Conservation (phyloP, 257 asterid species). For the Solanum raphanifolium region DNA sequence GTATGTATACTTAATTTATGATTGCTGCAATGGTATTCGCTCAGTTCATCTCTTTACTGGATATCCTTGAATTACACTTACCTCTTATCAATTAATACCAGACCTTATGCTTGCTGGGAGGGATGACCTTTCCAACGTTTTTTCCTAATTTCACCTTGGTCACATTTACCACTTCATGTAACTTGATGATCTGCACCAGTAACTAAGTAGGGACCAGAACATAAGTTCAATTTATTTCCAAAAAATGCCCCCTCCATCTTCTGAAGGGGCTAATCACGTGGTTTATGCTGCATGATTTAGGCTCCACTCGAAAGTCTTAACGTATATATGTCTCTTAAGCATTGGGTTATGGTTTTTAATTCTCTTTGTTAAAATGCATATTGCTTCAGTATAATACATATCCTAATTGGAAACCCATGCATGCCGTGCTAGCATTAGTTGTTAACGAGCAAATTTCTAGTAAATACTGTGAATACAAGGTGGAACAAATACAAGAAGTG, state of each 20-base stretch:
- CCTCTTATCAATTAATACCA: background rate
- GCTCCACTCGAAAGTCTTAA: background rate
- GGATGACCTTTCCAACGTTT: background rate
- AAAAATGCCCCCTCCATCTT: background rate
- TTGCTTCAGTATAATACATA: background rate
- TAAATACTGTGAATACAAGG: background rate
- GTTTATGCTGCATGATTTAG: background rate
- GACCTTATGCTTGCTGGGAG: background rate
- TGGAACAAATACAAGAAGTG: background rate
- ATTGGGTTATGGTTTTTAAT: background rate
- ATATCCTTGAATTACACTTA: background rate
- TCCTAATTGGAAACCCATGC: background rate
- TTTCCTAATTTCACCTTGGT: background rate
- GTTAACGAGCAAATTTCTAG: background rate
- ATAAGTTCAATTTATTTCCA: background rate
- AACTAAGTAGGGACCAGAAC: background rate
- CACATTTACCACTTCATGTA: background rate
- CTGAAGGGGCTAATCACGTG: background rate
- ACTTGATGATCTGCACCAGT: background rate
- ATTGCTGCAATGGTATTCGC: background rate
- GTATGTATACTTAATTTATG: slow-evolving; percentile 23
- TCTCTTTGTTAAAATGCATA: background rate
- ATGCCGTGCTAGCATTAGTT: background rate
- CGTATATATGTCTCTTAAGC: background rate
- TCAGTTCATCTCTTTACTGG: background rate